phyloP scores from a whole-genome alignment of 208 protist species.

The Acanthamoeba pearcei region DNA sequence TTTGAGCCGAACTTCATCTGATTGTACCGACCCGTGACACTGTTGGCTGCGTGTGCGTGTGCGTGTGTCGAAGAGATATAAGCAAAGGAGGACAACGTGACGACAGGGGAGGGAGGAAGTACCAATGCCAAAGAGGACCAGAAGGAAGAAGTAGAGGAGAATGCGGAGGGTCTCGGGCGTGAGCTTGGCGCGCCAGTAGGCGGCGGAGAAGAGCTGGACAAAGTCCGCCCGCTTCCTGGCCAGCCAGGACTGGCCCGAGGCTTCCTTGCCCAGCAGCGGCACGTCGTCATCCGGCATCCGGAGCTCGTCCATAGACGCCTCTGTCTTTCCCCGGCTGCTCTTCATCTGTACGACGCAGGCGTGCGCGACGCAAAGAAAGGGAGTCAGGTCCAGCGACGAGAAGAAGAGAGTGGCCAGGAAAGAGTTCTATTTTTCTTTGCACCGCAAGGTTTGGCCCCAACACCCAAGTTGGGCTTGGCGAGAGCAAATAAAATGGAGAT shows the following conservation, averaged over 20 bases:
- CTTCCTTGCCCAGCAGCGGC: neutral
- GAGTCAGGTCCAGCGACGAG: no score
- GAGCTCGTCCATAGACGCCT: constrained; percentile 47
- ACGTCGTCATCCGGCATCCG: neutral
- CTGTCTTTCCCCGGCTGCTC: neutral
- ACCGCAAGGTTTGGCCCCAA: neutral
- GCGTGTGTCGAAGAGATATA: neutral
- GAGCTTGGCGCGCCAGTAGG: constrained; percentile 61
- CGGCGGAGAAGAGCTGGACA: neutral
- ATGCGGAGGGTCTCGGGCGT: constrained; percentile 59
- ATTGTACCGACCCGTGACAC: constrained; percentile 48
- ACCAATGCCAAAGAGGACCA: constrained; percentile 66
- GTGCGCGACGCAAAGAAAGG: no score
- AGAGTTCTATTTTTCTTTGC: neutral
- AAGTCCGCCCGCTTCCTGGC: neutral
- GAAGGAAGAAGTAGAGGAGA: constrained; percentile 52
- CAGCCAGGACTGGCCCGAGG: neutral
- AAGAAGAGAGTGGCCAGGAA: no score
- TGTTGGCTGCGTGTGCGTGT: constrained; percentile 10
- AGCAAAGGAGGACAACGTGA: neutral
- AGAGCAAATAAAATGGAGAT: no score
- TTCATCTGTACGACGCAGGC: neutral
- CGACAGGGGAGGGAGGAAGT: neutral
- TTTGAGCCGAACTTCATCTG: constrained; percentile 43
- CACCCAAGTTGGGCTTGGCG: no score